A percentile compares a stretch with the other conserved stretches of the same genome.
Evolutionary conservation across 257 asterid genomes (phyloP).

Genomic region (Solanum dulcamara): DNA sequence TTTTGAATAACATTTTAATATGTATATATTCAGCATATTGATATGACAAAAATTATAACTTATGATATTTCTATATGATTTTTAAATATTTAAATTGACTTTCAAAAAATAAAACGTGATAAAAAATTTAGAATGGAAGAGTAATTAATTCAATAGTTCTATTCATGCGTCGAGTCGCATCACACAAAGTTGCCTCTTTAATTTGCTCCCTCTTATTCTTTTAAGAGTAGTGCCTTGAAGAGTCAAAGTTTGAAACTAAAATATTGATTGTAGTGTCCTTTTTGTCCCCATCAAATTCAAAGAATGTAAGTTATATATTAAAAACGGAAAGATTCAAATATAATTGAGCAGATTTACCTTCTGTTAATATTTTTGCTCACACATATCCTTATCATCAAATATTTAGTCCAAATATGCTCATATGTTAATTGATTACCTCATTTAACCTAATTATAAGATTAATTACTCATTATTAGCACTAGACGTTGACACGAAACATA

Average conservation of each 20-base stretch:
- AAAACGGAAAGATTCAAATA: neutral
- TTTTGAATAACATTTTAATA: no score
- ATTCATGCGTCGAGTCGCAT: neutral
- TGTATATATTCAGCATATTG: neutral
- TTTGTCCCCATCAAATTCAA: neutral
- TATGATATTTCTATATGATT: neutral
- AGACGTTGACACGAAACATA: no score
- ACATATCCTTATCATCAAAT: neutral
- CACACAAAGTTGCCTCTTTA: neutral
- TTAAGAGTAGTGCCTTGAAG: neutral
- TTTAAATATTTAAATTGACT: neutral
- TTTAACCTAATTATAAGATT: no score
- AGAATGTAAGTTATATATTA: neutral
- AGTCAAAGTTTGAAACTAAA: neutral
- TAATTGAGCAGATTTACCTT: neutral
- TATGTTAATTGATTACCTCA: no score
- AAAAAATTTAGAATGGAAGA: neutral
- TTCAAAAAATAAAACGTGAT: fast-evolving
- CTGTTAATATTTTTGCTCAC: neutral
- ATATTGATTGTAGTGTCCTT: neutral
- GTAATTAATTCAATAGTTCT: neutral
- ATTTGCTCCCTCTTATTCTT: neutral
- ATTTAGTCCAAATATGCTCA: neutral
- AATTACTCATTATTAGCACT: neutral
- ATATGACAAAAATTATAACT: no score